Percentiles rank a stretch among this genome's conserved stretches.
Conservation (phyloP, 768 basidiomycete genomes). For the Mycena belliarum region DNA sequence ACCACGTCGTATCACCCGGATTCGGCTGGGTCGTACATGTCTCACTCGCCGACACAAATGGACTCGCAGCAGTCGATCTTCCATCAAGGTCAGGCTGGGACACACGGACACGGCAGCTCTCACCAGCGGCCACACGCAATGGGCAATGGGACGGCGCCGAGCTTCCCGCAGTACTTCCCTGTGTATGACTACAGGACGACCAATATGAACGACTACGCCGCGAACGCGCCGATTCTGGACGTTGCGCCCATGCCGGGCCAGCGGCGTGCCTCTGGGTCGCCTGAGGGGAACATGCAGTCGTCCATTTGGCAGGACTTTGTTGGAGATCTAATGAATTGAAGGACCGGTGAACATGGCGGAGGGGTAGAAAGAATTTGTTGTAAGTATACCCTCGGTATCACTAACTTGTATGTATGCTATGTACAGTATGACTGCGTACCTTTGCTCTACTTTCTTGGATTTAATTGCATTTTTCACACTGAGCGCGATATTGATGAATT, state of each 20-base stretch:
- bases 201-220: conserved; percentile 30
- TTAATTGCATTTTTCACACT: conserved; percentile 4
- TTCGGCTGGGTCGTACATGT: conserved; percentile 36
- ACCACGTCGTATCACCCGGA: conserved; percentile 34
- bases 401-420: conserved; percentile 20
- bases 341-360: too few relatives aligned
- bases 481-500: background rate
- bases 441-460: conserved; percentile 9
- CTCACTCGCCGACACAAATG: conserved; percentile 26
- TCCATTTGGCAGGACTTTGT: conserved; percentile 68
- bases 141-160: conserved; percentile 17
- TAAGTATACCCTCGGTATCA: conserved; percentile 14
- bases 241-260: conserved; percentile 39
- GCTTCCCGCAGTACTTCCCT: conserved; percentile 71
- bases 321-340: conserved; percentile 35
- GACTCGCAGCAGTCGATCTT: conserved; percentile 24
- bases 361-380: background rate
- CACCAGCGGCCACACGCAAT: conserved; percentile 23
- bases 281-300: conserved; percentile 59
- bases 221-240: conserved; percentile 38
- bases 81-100: conserved; percentile 28
- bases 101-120: conserved; percentile 5
- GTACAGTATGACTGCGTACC: conserved; percentile 18
- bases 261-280: conserved; percentile 52
- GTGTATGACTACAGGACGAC: conserved; percentile 68